Evolutionary conservation across 768 basidiomycete genomes (phyloP), one percentile per base, ranked within the genome.

Genomic region (Lentinus tigrinus): DNA sequence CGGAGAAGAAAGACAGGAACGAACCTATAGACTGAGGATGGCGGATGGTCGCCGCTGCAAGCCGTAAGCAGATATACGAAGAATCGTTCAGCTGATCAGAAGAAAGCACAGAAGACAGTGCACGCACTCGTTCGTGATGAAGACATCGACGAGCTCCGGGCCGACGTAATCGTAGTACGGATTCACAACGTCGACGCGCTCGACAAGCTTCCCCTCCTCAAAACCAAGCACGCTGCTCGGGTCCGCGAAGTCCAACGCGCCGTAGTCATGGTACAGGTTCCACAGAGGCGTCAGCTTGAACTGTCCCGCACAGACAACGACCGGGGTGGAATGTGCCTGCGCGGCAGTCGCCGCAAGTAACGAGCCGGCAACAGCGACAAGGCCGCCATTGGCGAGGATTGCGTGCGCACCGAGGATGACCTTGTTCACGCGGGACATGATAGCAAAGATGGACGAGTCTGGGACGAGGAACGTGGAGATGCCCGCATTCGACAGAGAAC

Each of bases 401-500:
- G 91, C 87, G 72, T 98, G 96, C 11, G 95, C 90, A 27, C 95
- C 93, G 46, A 99, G 81, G 57, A 99, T 85, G 64, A 98, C 89
- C 74, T 99, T 99, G 77, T 95, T 96, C 60, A 96, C 91, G 58
- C 96, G 87, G 4, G 97, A 96, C 87, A 98, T 93, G 62, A 99
- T 82, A 11, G 95, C 93, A 69, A 91, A 96, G 70, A 98, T 88
- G 24, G 94, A 95, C 8, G 93, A 95, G 73, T 98, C 96, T 40
- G 97, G 96, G 51, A 98, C 88, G 47, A 99, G 88, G 70, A 98
- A 91, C n/a, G 95, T 96, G 6, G 93, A 93, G 62, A 98, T 94
- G 47, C 87, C 87, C 16, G 86, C 82, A 3, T 84, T 75, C 4
- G 95, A 91, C 23, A 98, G 79, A 3, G 88, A 83, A 64, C 84